Conservation (phyloP, 805 yeast species). For the Suhomyces prunicola region DNA sequence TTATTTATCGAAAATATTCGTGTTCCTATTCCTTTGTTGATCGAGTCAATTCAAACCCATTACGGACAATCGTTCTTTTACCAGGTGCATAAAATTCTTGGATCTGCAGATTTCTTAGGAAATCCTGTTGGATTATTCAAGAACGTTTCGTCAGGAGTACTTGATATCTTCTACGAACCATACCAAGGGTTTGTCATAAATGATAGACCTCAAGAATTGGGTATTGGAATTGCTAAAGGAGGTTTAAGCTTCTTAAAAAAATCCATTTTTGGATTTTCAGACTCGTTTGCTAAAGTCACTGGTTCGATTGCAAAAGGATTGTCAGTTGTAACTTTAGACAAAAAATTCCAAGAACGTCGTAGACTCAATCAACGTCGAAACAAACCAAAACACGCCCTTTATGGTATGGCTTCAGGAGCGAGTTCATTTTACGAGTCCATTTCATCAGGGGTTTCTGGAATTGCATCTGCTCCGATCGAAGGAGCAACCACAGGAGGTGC, state of each 20-base stretch:
- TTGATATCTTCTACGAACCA: slow-evolving; percentile 96
- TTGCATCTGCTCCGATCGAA: slow-evolving; percentile 85
- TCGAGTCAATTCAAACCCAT: slow-evolving; percentile 73
- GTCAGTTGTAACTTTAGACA: slow-evolving; percentile 85
- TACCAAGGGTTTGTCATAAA: slow-evolving; percentile 92
- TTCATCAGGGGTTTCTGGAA: slow-evolving; percentile 83
- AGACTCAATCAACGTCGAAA: slow-evolving; percentile 72
- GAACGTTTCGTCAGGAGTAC: slow-evolving; percentile 88
- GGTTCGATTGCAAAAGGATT: slow-evolving; percentile 94
- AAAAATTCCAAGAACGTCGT: slow-evolving; percentile 77
- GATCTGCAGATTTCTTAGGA: slow-evolving; percentile 94
- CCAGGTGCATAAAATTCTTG: slow-evolving; percentile 87
- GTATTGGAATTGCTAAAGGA: slow-evolving; percentile 94
- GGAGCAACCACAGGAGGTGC: slow-evolving; percentile 92
- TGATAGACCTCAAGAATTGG: slow-evolving; percentile 93
- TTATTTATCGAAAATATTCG: slow-evolving; percentile 84
- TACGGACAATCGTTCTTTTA: slow-evolving; percentile 89
- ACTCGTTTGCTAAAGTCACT: slow-evolving; percentile 87
- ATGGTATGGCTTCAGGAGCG: slow-evolving; percentile 84
- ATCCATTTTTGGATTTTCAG: slow-evolving; percentile 91
- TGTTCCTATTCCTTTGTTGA: slow-evolving; percentile 73
- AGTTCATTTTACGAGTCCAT: slow-evolving; percentile 83
- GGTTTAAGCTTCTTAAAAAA: slow-evolving; percentile 91
- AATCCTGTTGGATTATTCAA: slow-evolving; percentile 97
- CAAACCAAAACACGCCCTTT: slow-evolving; percentile 78